Conservation (phyloP, 2,329 filamentous ascomycete species). For the Teratosphaeria viscida region DNA sequence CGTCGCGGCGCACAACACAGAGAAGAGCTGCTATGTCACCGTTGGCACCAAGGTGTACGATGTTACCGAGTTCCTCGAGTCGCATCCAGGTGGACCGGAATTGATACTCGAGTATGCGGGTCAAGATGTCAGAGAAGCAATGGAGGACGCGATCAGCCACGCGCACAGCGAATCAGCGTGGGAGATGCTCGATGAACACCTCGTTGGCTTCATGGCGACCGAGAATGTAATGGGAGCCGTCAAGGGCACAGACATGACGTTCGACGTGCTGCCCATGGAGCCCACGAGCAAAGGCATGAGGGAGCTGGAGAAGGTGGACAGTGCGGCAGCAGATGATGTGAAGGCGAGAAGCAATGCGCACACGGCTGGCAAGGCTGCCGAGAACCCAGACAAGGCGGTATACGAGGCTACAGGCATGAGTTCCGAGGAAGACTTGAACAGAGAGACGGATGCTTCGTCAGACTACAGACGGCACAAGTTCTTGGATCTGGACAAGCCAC, state of each 20-base stretch:
- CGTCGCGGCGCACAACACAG: conserved; percentile 68
- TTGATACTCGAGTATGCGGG: conserved; percentile 83
- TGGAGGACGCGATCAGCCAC: conserved; percentile 76
- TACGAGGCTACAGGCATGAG: conserved; percentile 72
- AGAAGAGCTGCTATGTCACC: conserved; percentile 84
- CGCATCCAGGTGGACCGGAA: conserved; percentile 83
- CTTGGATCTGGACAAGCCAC: conserved; percentile 72
- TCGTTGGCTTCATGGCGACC: conserved; percentile 68
- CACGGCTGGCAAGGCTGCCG: conserved; percentile 9
- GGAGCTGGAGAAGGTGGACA: conserved; percentile 40
- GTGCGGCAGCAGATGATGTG: conserved; percentile 31
- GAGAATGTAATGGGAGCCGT: conserved; percentile 45
- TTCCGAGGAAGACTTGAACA: conserved; percentile 71
- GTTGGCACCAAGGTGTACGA: conserved; percentile 88
- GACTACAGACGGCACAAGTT: conserved; percentile 94
- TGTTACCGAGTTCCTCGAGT: conserved; percentile 79
- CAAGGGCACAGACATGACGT: conserved; percentile 37
- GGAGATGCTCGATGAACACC: conserved; percentile 79
- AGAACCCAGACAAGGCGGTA: conserved; percentile 29
- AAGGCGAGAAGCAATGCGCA: conserved; percentile 29
- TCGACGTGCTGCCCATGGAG: conserved; percentile 43
- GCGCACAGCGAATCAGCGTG: conserved; percentile 87
- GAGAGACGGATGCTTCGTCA: conserved; percentile 63
- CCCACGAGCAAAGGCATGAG: conserved; percentile 38
- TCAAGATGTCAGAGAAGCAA: conserved; percentile 71